Evolutionary conservation across 2,329 filamentous ascomycete genomes (phyloP), one percentile per base, ranked within the genome.

Genomic region (Rasamsonia emersonii): DNA sequence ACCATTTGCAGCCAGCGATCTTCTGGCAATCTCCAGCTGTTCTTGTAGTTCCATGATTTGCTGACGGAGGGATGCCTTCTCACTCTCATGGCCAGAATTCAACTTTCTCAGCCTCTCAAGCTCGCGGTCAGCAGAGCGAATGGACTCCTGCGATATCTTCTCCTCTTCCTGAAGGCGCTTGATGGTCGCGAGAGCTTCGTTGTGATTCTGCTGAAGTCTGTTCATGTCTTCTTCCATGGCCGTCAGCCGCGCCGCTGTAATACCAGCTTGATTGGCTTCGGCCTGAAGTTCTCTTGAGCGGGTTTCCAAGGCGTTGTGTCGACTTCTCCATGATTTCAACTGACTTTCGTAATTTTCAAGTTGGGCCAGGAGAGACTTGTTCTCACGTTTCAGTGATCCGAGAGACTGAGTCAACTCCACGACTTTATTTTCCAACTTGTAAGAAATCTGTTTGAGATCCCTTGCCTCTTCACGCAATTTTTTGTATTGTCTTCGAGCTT

Each of bases 341-440:
- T 98, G 91, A 45, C 74, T 80, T 59, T 98, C 89, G 65, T 96
- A 95, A 59, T 84, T 95, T 61, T 95, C 86, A 29, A 98, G 81
- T 60, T 96, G 88, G 20, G 75, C 79, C 47, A 82, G 71, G 40
- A 98, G 72, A 37, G 75, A 75, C 70, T 93, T 95, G 74, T 98
- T 98, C 64, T 94, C 85, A 41, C 80, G 76, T 68, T 93, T 94
- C 73, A 94, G 82, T 7, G 86, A 80, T 44, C 91, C 88, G 48
- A 98, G 65, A 30, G 82, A 85, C 60, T 98, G 91, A 1, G 91
- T 98, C 51, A 98, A 74, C 66, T 98, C 91, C 41, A 98, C 86
- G 41, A 98, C 91, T 77, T 98, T 98, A 73, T 98, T 96, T 62
- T 98, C 91, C 49, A 98, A 70, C 70, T 94, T 96, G 71, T 98